Evolutionary conservation across 2,329 filamentous ascomycete genomes (phyloP), one percentile per base, ranked within the genome.

Genomic region (Scortechinia acanthostroma): DNA sequence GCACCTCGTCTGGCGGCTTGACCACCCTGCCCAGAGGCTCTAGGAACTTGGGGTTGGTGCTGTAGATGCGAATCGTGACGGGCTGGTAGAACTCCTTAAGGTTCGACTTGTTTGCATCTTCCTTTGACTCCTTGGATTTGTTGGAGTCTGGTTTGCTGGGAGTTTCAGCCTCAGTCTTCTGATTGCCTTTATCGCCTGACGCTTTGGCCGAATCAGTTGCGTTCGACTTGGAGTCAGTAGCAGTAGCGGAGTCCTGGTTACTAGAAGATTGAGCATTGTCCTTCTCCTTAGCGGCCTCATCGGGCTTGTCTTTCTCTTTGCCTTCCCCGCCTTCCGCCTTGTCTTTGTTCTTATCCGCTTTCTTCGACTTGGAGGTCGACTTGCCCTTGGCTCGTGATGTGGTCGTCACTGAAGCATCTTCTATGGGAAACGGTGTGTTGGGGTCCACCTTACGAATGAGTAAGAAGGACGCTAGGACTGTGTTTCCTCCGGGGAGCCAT

Each of bases 21-120:
- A 82, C 73, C 45, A 77, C 74, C 17, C 73, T 70, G 22, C 68
- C 66, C 6, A 83, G 62, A 3, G 74, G 71, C 46, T 77, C 72
- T 14, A 80, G 64, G 14, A 74, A 64, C 28, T 70, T 67, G 16
- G 73, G 65, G 44, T 74, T 69, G 21, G 66, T 60, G 43, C 73
- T 71, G 28, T 71, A 66, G 35, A 83, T 66, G 33, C 76, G 71
- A 48, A 81, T 73, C 1, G 79, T 83, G 43, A 73, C 60, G 14
- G 70, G 69, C 52, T 73, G 68, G 54, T 70, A 73, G 51, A 70
- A 73, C 49, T 70, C 68, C 49, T 65, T 66, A 3, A 64, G 46
- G 13, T 52, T 54, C 17, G 51, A 42, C 25, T 49, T 19, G 22
- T 55, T 19, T 48, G 42, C 44, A 28, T 43, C 25, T 25, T 42